Percentiles rank a stretch among this genome's conserved stretches.
phyloP scores from a whole-genome alignment of 768 basidiomycete genomes.

The Rhizopogon vinicolor region DNA sequence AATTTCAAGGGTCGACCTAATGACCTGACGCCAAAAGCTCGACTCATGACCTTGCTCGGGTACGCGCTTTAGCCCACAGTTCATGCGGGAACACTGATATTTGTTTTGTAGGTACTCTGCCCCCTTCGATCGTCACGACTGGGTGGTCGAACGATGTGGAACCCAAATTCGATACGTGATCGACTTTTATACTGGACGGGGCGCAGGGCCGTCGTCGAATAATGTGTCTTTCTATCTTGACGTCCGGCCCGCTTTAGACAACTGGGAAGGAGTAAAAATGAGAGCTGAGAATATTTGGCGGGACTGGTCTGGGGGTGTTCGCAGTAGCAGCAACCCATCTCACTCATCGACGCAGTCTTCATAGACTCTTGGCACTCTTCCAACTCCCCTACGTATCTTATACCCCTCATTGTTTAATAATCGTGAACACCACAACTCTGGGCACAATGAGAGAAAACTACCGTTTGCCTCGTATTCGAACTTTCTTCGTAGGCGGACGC shows the following conservation, averaged over 20 bases:
- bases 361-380: conserved; percentile 6
- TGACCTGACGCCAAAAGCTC: conserved; percentile 76
- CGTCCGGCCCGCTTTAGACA: conserved; percentile 90
- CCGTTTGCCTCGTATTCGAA: conserved; percentile 44
- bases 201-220: conserved; percentile 35
- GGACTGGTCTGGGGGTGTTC: conserved; percentile 23
- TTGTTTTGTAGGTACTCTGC: conserved; percentile 65
- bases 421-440: conserved; percentile 8
- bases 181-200: conserved; percentile 92
- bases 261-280: conserved; percentile 91
- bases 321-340: conserved; percentile 15
- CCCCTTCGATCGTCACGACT: conserved; percentile 97
- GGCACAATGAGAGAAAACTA: not conserved
- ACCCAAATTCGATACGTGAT: conserved; percentile 89
- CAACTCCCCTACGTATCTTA: not conserved
- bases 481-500: conserved; percentile 49
- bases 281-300: conserved; percentile 57
- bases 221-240: conserved; percentile 89
- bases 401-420: conserved; percentile 2
- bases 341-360: conserved; percentile 1
- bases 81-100: not conserved
- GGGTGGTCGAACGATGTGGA: conserved; percentile 93
- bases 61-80: conserved; percentile 31
- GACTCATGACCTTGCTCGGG: conserved; percentile 83
- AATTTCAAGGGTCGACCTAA: conserved; percentile 88